Evolutionary conservation across 257 asterid genomes (phyloP).

Genomic region (Lycium ferocissimum): DNA sequence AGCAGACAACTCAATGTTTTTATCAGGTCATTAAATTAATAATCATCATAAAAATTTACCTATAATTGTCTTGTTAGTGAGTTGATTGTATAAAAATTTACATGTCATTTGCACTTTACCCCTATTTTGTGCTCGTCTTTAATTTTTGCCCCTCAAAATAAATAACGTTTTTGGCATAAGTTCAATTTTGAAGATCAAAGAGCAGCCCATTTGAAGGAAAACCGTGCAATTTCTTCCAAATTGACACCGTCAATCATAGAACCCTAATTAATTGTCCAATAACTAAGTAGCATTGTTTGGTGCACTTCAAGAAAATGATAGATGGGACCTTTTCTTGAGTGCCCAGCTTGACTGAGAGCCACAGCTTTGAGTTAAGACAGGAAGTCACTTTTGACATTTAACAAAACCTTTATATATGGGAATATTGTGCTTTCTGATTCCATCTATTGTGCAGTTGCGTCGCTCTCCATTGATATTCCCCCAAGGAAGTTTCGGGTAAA

Average conservation of each 20-base stretch:
- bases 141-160: too few relatives aligned
- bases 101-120: too few relatives aligned
- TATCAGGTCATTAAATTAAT: too few relatives aligned
- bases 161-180: too few relatives aligned
- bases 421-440: background rate
- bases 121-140: background rate
- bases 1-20: too few relatives aligned
- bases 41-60: too few relatives aligned
- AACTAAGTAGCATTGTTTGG: background rate
- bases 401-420: background rate
- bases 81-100: background rate
- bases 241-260: background rate
- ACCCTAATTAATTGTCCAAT: background rate
- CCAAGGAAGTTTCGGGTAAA: background rate
- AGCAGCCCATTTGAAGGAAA: too few relatives aligned
- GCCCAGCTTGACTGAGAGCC: background rate
- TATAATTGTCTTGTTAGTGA: background rate
- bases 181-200: too few relatives aligned
- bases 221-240: too few relatives aligned
- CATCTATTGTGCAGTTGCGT: background rate
- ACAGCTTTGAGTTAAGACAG: constrained; percentile 4
- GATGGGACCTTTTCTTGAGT: background rate
- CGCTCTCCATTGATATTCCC: background rate
- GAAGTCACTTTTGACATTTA: background rate
- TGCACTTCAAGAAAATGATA: constrained; percentile 17